Evolutionary conservation across 371 early-diverging fungal genomes (phyloP), one percentile per base, ranked within the genome.

Genomic region (Haplosporangium sp.): DNA sequence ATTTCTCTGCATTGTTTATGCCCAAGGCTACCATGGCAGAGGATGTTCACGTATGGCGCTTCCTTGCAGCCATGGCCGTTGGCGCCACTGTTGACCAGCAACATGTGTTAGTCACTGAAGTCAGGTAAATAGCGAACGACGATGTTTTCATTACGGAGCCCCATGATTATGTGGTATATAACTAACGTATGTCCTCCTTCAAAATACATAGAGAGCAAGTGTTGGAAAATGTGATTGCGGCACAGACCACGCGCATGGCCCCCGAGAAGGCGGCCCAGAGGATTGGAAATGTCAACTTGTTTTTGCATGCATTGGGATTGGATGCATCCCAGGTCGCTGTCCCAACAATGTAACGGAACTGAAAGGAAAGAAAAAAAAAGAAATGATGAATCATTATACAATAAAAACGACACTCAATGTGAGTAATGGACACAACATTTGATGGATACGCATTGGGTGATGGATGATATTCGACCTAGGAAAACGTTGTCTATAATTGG

Each of bases 41-140:
- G 73, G 97, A 98, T 73, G 88, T 93, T 61, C 94, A 95, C 73
- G 95, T 97, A n/a, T 98, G 99, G 99, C 98, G 98, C 82, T 98
- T 98, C 70, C 84, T 98, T 83, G 96, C 99, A 5, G 93, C 97
- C 1, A 88, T 98, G 86, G 97, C 97, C 4, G 93, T 96, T 0
- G 95, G 95, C 14, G 97, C 98, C 0, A 91, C 94, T 0, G 91
- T 92, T 67, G 97, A 98, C 45, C 96, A 97, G 81, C 99, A 98
- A 82, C 92, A 94, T 59, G 85, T 92, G 36, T 82, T 98, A 42
- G 95, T 98, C 13, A 92, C 94, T 0, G 96, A 96, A 89, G 95
- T 94, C 57, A 86, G 90, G 88, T 85, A 87, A 66, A 60, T 18
- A 56, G 8, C 37, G 20, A 55, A 37, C 21, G 36, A 55, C 14